These are phyloP conservation scores for Pisolithus marmoratus DNA, from an alignment of 768 basidiomycete species.

Conservation along the genomic window DNA sequence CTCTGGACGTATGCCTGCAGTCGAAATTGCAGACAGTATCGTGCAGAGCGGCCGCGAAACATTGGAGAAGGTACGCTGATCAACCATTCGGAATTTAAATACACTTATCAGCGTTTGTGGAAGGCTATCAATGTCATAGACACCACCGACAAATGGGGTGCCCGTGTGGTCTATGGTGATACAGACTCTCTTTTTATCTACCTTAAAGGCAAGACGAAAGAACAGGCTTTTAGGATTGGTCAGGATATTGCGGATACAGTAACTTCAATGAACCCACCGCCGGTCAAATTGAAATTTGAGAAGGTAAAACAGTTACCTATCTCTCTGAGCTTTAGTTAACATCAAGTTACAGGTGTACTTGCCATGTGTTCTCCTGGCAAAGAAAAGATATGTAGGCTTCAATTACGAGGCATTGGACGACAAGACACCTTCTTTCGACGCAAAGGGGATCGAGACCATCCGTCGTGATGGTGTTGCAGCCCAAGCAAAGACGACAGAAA, in stretches of 20 bases:
- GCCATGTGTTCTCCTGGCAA: slow-evolving; percentile 92
- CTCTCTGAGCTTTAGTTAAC: background rate
- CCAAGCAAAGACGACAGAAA: slow-evolving; percentile 90
- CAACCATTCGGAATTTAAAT: background rate
- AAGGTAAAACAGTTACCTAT: slow-evolving; percentile 48
- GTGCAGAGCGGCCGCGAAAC: slow-evolving; percentile 96
- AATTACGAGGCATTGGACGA: slow-evolving; percentile 88
- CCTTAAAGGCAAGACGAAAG: slow-evolving; percentile 85
- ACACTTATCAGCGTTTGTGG: background rate
- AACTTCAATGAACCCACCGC: slow-evolving; percentile 81
- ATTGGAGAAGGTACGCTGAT: slow-evolving; percentile 63
- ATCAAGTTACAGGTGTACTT: slow-evolving; percentile 71
- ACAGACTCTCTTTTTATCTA: slow-evolving; percentile 95
- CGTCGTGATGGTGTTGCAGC: slow-evolving; percentile 88
- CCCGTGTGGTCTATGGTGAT: slow-evolving; percentile 92
- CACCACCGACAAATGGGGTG: slow-evolving; percentile 77
- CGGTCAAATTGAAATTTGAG: slow-evolving; percentile 96
- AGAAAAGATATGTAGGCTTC: slow-evolving; percentile 98
- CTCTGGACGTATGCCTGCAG: slow-evolving; percentile 96
- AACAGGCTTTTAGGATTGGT: slow-evolving; percentile 90
- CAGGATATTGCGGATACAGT: slow-evolving; percentile 87
- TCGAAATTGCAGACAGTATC: slow-evolving; percentile 97
- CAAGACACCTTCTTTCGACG: slow-evolving; percentile 76
- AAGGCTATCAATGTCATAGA: slow-evolving; percentile 85
- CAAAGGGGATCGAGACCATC: slow-evolving; percentile 97